These are phyloP conservation scores for Neurospora tetraspora DNA, from an alignment of 495 filamentous ascomycete species.

Conservation along the genomic window DNA sequence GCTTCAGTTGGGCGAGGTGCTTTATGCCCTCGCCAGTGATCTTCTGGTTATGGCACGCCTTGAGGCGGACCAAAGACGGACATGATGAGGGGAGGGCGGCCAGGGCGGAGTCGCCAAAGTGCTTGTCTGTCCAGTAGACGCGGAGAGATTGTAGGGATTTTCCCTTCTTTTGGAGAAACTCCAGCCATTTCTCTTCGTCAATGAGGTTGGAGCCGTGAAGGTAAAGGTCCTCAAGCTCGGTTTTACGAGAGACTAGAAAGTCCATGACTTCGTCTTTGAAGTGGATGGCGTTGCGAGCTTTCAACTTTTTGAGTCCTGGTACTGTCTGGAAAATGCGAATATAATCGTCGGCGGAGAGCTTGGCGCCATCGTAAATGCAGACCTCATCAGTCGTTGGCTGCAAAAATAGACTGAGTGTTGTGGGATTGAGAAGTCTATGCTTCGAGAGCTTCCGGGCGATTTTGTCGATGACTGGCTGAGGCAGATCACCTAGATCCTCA, in stretches of 20 bases:
- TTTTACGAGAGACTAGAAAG: slow-evolving; percentile 61
- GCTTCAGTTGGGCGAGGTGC: slow-evolving; percentile 44
- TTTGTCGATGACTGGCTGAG: slow-evolving; percentile 54
- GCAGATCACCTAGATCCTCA: slow-evolving; percentile 75
- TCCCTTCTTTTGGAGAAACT: slow-evolving; percentile 53
- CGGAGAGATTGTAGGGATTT: slow-evolving; percentile 53
- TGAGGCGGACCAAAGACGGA: slow-evolving; percentile 58
- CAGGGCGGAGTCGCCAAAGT: slow-evolving; percentile 45
- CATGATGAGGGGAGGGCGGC: slow-evolving; percentile 45
- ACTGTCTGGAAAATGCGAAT: slow-evolving; percentile 70
- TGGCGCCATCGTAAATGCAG: slow-evolving; percentile 71
- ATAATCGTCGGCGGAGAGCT: slow-evolving; percentile 64
- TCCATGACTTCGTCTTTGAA: slow-evolving; percentile 76
- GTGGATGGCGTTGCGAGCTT: slow-evolving; percentile 71
- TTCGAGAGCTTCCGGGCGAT: slow-evolving; percentile 76
- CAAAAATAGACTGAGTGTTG: slow-evolving; percentile 70
- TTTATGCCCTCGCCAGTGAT: slow-evolving; percentile 35
- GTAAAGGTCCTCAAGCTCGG: slow-evolving; percentile 50
- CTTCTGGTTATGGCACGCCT: slow-evolving; percentile 50
- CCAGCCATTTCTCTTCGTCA: slow-evolving; percentile 57
- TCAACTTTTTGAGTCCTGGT: slow-evolving; percentile 54
- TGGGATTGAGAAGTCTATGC: slow-evolving; percentile 57
- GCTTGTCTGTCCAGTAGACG: slow-evolving; percentile 63
- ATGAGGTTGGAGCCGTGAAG: slow-evolving; percentile 74
- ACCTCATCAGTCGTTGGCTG: slow-evolving; percentile 53